Evolutionary conservation across 257 asterid genomes (phyloP), one percentile per base, ranked within the genome.

Genomic region (Voacanga thouarsii): DNA sequence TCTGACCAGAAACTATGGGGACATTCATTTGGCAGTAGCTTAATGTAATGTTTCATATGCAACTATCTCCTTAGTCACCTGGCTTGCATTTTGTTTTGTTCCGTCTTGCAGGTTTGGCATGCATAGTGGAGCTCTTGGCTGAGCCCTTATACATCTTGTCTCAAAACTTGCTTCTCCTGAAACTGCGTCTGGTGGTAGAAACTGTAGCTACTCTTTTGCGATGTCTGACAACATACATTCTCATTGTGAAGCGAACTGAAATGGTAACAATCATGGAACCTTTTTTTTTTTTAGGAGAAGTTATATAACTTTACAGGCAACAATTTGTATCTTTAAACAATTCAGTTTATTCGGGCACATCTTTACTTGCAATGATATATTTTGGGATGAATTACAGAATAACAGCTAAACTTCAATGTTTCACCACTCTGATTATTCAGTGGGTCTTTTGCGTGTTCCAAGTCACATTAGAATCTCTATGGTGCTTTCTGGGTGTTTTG

Each of bases 91-190:
- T 64, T 50, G 24, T 19, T 61, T 68, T 10, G 26, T 47, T 43
- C 23, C 66, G 10, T 60, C 60, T 57, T 80, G 84, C 89, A 96
- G 98, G 98, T 82, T 92, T 92, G 74, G 99, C 97, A 30, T 96
- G 99, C 79, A 75, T 89, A n/a, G 83, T 96, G 74, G 99, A 96
- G 92, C 92, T 96, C 75, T 78, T 96, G 82, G 97, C 99, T 26
- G 99, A 96, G 82, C 98, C 98, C 9, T 83, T 96, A 72, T 93
- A 93, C 85, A 93, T 96, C 80, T 89, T 96, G 85, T 89, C 99
- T 71, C 99, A 96, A 84, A 93, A 87, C 78, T 78, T 93, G 81
- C 89, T 87, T 77, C 97, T 96, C 79, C 96, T 96, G 59, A 90
- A 89, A 85, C 89, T 96, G 86, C 89, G 99, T 76, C 85, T 94